phyloP scores from a whole-genome alignment of 2,329 filamentous ascomycete genomes.

The Trichoderma koningiopsis region DNA sequence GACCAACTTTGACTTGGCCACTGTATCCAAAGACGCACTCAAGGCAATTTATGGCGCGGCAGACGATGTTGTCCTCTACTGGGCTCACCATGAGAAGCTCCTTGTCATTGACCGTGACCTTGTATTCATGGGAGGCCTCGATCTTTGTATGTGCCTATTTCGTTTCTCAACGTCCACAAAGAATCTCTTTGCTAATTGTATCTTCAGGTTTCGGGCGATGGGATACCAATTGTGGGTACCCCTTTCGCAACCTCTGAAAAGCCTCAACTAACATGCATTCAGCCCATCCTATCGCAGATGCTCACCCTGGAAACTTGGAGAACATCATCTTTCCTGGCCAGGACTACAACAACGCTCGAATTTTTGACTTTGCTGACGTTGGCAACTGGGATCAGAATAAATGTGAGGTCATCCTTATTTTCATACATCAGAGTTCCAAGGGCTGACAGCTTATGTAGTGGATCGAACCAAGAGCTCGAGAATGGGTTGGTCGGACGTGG shows the following conservation, averaged over 20 bases:
- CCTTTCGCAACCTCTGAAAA: neutral
- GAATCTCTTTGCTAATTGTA: constrained; percentile 26
- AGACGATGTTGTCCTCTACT: constrained; percentile 82
- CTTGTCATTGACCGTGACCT: constrained; percentile 76
- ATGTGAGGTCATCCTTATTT: constrained; percentile 42
- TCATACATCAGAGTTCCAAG: neutral
- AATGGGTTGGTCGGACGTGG: constrained; percentile 93
- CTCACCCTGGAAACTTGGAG: constrained; percentile 76
- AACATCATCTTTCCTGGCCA: constrained; percentile 83
- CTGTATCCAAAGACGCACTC: constrained; percentile 71
- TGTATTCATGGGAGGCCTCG: constrained; percentile 89
- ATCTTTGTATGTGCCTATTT: constrained; percentile 61
- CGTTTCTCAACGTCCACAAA: constrained; percentile 26
- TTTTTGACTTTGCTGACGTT: constrained; percentile 80
- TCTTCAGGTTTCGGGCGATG: constrained; percentile 74
- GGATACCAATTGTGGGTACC: constrained; percentile 72
- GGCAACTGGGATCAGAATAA: constrained; percentile 83
- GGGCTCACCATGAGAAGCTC: constrained; percentile 93
- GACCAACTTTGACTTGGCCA: constrained; percentile 58
- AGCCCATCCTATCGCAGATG: constrained; percentile 78
- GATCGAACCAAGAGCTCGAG: constrained; percentile 76
- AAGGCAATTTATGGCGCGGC: constrained; percentile 80
- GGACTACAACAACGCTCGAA: constrained; percentile 87
- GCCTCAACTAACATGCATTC: constrained; percentile 26
- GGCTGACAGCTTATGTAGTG: constrained; percentile 45